A percentile compares a stretch with the other conserved stretches of the same genome.
Conservation (phyloP, 176 grass and related monocot species). For the Eleusine coracana region DNA sequence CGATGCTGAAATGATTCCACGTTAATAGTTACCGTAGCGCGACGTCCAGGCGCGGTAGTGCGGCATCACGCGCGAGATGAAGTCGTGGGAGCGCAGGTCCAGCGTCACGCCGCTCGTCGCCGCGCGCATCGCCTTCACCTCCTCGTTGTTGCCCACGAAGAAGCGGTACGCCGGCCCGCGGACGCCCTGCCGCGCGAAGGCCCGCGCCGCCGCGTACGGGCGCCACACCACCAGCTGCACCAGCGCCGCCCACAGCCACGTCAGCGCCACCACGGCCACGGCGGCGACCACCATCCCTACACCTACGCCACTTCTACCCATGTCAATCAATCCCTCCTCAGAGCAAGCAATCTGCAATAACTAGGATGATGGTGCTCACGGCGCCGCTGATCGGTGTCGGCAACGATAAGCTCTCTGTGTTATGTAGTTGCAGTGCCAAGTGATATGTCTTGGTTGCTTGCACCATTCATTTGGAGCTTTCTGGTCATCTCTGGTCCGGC, state of each 20-base stretch:
- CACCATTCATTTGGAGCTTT: neutral
- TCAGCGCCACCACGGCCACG: neutral
- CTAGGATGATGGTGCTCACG: neutral
- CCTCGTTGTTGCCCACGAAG: constrained; percentile 40
- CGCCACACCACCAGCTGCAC: constrained; percentile 50
- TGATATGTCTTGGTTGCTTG: neutral
- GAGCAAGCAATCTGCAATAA: neutral
- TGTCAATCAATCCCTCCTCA: neutral
- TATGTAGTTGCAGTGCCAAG: too few relatives aligned
- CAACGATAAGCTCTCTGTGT: neutral
- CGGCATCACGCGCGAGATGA: constrained; percentile 45
- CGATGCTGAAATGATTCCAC: neutral
- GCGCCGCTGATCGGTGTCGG: neutral
- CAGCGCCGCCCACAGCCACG: constrained; percentile 40
- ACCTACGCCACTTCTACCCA: neutral
- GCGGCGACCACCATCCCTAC: neutral
- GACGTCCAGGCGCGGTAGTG: constrained; percentile 39
- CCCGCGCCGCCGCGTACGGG: constrained; percentile 39
- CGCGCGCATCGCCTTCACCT: constrained; percentile 43
- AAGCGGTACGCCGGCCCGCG: constrained; percentile 52
- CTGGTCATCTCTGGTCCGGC: neutral
- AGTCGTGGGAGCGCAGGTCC: constrained; percentile 53
- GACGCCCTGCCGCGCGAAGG: constrained; percentile 48
- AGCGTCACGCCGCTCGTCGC: constrained; percentile 31
- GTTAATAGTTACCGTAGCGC: constrained; percentile 23